phyloP scores from a whole-genome alignment of 257 asterid species.

The Voacanga thouarsii region DNA sequence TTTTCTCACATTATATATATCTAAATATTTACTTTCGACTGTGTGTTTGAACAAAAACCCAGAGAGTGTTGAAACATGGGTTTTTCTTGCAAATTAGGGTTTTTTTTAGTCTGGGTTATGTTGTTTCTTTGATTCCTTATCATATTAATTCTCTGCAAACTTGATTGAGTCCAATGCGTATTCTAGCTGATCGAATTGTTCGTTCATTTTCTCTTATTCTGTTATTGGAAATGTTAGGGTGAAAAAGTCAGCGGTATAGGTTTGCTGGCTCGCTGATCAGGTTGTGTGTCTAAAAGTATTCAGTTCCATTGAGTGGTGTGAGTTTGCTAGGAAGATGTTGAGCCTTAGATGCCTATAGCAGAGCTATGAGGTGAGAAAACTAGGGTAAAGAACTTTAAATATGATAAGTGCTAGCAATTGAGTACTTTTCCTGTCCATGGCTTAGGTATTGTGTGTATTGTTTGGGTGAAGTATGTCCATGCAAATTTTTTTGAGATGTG shows the following conservation, averaged over 20 bases:
- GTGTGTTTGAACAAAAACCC: neutral
- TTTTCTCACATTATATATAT: neutral
- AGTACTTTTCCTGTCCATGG: neutral
- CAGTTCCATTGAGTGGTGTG: neutral
- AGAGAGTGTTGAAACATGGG: neutral
- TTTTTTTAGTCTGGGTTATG: neutral
- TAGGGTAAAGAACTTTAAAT: neutral
- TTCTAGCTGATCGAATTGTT: neutral
- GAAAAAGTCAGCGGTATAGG: neutral
- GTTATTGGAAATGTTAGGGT: neutral
- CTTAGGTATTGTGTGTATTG: neutral
- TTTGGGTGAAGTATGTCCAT: neutral
- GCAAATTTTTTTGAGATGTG: neutral
- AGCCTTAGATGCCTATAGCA: neutral
- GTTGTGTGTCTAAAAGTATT: neutral
- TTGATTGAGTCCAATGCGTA: neutral
- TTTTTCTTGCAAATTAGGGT: neutral
- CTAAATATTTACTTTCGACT: neutral
- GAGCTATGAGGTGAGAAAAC: neutral
- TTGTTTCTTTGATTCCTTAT: neutral
- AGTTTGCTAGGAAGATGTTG: neutral
- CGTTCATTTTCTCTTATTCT: neutral
- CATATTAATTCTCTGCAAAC: neutral
- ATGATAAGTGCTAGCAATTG: neutral
- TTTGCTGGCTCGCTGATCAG: neutral